phyloP scores from a whole-genome alignment of 202 grass and related monocot genomes.

The Elaeis oleifera region DNA sequence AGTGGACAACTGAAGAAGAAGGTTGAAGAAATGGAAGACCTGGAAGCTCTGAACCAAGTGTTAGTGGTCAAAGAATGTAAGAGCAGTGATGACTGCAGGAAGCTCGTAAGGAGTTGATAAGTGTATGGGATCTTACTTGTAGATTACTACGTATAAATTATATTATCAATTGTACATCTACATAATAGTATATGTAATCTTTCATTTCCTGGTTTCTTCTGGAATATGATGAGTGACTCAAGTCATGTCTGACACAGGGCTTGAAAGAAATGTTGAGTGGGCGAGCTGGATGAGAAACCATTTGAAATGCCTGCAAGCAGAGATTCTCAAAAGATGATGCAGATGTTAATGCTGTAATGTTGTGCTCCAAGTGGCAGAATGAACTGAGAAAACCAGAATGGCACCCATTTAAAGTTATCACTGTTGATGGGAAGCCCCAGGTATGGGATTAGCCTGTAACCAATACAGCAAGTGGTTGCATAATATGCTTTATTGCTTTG shows the following conservation, averaged over 20 bases:
- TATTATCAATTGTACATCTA: no score
- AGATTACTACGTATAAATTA: no score
- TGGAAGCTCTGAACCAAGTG: constrained; percentile 75
- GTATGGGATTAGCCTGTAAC: constrained; percentile 1
- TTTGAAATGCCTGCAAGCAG: constrained; percentile 13
- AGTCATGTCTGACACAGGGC: background rate
- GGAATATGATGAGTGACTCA: no score
- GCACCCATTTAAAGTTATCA: constrained; percentile 45
- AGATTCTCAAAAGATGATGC: constrained; percentile 1
- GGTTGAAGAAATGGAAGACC: constrained; percentile 78
- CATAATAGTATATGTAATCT: no score
- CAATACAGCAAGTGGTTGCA: no score
- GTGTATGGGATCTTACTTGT: constrained; percentile 23
- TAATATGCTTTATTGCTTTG: no score
- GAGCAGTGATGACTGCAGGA: constrained; percentile 76
- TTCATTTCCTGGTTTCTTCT: no score
- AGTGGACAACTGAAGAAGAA: constrained; percentile 65
- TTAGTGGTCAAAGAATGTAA: constrained; percentile 72
- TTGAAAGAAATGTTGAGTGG: constrained; percentile 1
- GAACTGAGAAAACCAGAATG: constrained; percentile 40
- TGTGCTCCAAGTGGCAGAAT: constrained; percentile 39
- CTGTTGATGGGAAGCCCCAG: constrained; percentile 19
- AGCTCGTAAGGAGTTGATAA: constrained; percentile 72
- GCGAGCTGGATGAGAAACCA: constrained; percentile 15
- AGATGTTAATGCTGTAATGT: background rate